Evolutionary conservation across 345 rosid genomes (phyloP).

Genomic region (Syzygium oleosum): DNA sequence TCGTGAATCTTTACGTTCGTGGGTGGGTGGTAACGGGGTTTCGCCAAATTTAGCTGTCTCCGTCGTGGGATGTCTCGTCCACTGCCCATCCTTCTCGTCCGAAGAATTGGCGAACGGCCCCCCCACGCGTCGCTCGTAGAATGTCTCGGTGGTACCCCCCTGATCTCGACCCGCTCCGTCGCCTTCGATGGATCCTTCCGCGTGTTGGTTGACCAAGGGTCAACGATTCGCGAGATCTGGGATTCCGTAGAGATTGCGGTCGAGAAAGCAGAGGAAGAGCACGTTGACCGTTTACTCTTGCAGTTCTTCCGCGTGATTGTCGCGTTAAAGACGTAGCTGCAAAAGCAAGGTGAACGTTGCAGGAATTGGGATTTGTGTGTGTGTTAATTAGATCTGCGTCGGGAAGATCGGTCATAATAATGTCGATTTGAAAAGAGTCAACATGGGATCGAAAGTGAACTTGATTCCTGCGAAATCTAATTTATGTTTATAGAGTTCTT

Average conservation of each 20-base stretch:
- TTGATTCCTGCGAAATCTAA: neutral
- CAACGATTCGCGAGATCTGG: neutral
- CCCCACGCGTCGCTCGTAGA: neutral
- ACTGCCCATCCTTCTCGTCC: neutral
- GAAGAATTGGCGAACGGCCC: neutral
- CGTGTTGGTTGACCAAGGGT: neutral
- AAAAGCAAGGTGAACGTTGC: neutral
- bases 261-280: neutral
- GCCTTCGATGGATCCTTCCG: neutral
- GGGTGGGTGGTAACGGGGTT: neutral
- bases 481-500: neutral
- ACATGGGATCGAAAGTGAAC: neutral
- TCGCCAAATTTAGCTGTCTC: neutral
- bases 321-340: neutral
- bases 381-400: neutral
- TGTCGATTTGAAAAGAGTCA: neutral
- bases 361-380: neutral
- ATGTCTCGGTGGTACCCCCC: neutral
- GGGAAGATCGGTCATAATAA: neutral
- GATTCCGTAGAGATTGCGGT: neutral
- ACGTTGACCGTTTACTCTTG: neutral
- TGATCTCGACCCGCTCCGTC: neutral
- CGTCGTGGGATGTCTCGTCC: neutral
- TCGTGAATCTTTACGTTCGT: neutral
- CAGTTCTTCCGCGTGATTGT: neutral